Conservation (phyloP, 257 asterid species). For the Plantago major region DNA sequence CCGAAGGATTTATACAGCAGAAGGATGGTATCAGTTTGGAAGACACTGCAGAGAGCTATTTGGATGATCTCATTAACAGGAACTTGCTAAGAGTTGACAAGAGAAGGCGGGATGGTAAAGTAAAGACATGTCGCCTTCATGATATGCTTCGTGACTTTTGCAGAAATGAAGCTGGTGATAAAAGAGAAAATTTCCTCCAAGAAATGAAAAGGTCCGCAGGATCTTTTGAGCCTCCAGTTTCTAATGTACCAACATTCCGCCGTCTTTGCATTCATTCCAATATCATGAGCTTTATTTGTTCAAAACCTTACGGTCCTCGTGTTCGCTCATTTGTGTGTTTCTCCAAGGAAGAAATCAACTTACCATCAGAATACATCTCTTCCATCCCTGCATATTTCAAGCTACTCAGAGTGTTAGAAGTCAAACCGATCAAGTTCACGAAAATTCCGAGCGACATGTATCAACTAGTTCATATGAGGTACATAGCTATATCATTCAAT, state of each 20-base stretch:
- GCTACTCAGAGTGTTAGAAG: conserved; percentile 23
- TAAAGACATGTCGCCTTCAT: conserved; percentile 18
- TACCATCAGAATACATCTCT: conserved; percentile 4
- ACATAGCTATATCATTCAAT: conserved; percentile 15
- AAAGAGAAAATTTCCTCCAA: background rate
- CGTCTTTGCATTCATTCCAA: conserved; percentile 18
- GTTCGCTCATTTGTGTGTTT: conserved; percentile 19
- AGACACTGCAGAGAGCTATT: too few relatives aligned
- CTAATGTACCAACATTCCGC: background rate
- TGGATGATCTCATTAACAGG: conserved; percentile 12
- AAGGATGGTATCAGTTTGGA: too few relatives aligned
- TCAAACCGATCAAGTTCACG: background rate
- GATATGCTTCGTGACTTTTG: conserved; percentile 15
- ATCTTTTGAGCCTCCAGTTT: background rate
- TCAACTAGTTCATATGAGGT: conserved; percentile 20
- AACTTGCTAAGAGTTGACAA: conserved; percentile 3
- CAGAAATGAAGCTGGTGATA: conserved; percentile 12
- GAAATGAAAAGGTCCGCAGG: conserved; percentile 4
- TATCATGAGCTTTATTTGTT: background rate
- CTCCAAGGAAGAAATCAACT: background rate
- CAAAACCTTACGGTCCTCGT: background rate
- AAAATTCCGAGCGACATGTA: conserved; percentile 2
- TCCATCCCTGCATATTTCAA: conserved; percentile 13
- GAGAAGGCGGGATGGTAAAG: background rate
- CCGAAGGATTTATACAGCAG: too few relatives aligned